phyloP scores from a whole-genome alignment of 2,329 filamentous ascomycete genomes.

The Sordariomycetes sp. region DNA sequence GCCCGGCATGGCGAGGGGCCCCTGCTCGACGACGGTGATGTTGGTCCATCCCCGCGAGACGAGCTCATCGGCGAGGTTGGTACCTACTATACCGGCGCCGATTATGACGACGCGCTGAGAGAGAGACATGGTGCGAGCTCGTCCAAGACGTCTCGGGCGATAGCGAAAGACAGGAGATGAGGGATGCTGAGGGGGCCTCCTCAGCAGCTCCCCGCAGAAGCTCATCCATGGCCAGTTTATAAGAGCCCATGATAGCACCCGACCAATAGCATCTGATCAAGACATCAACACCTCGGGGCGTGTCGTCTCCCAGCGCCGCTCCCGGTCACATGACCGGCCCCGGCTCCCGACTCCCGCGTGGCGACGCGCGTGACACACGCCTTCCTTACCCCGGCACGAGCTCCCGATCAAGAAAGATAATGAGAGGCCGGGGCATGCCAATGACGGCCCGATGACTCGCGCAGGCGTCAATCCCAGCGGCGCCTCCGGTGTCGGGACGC shows the following conservation, averaged over 20 bases:
- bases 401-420: background rate
- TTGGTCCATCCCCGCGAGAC: conserved; percentile 46
- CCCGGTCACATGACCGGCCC: background rate
- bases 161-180: background rate
- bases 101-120: conserved; percentile 37
- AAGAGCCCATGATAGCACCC: background rate
- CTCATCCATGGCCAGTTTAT: background rate
- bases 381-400: background rate
- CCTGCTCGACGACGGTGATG: conserved; percentile 53
- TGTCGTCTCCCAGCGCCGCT: background rate
- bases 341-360: background rate
- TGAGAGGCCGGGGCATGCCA: background rate
- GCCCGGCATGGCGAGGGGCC: conserved; percentile 46
- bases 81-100: conserved; percentile 18
- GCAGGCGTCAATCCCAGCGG: background rate
- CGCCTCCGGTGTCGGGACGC: background rate
- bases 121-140: conserved; percentile 14
- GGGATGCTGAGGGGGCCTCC: background rate
- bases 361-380: background rate
- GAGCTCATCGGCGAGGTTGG: conserved; percentile 51
- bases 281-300: background rate
- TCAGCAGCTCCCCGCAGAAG: background rate
- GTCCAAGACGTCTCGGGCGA: background rate
- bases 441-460: background rate
- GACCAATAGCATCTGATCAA: background rate